Percentiles rank a stretch among this genome's conserved stretches.
phyloP scores from a whole-genome alignment of 306 rosid species.

The Boehmeria nivea region DNA sequence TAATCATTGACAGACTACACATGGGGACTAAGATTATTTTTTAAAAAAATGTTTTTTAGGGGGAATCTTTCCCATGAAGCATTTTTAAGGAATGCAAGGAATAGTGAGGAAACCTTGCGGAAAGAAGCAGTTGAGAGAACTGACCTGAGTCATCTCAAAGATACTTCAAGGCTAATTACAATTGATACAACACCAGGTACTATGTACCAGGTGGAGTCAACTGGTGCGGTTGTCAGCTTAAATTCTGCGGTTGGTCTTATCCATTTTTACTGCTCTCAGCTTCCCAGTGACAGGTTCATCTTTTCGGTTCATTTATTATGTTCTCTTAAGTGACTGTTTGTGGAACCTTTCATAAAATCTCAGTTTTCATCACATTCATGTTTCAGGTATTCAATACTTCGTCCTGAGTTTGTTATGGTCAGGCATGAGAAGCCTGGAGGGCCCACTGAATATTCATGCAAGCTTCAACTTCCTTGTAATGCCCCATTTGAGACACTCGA shows the following conservation, averaged over 20 bases:
- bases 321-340: not conserved
- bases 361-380: conserved; percentile 8
- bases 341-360: not conserved
- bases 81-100: conserved; percentile 90
- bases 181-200: conserved; percentile 73
- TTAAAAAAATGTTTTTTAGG: conserved; percentile 30
- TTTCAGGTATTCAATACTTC: conserved; percentile 89
- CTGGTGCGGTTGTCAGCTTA: conserved; percentile 97
- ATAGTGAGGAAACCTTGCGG: conserved; percentile 93
- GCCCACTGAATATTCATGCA: conserved; percentile 89
- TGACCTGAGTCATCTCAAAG: conserved; percentile 88
- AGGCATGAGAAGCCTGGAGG: conserved; percentile 83
- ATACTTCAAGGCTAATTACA: conserved; percentile 78
- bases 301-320: not conserved
- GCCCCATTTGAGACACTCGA: conserved; percentile 97
- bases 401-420: conserved; percentile 96
- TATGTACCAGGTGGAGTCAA: conserved; percentile 91
- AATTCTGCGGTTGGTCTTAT: conserved; percentile 95
- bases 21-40: not conserved
- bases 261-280: conserved; percentile 99
- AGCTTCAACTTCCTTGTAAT: conserved; percentile 97
- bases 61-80: conserved; percentile 92
- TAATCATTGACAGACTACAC: too few relatives aligned
- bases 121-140: conserved; percentile 98
- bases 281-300: conserved; percentile 93